Percentiles rank a stretch among this genome's conserved stretches.
Evolutionary conservation across 1,284 basidiomycete species (phyloP).

Genomic region (Microbotryomycetes sp.): DNA sequence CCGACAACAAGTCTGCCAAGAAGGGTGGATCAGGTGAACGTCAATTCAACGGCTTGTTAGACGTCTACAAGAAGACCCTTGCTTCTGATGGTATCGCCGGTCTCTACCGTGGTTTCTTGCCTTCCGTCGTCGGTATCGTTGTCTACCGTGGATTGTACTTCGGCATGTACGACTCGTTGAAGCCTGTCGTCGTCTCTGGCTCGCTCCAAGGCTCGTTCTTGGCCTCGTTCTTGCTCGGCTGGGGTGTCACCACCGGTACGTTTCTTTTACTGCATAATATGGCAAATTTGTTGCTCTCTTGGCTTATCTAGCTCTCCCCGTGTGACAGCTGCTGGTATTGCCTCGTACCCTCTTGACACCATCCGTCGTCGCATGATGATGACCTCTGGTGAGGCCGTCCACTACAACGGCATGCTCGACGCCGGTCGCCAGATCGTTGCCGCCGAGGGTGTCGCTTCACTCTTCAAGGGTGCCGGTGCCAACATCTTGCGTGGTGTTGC

Average conservation of each 20-base stretch:
- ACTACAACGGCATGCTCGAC: slow-evolving; percentile 79
- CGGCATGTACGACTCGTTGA: slow-evolving; percentile 65
- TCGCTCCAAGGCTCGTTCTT: slow-evolving; percentile 82
- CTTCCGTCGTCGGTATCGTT: slow-evolving; percentile 89
- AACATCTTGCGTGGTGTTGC: slow-evolving; percentile 71
- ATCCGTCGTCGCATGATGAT: slow-evolving; percentile 69
- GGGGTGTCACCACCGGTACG: slow-evolving; percentile 82
- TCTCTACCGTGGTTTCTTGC: slow-evolving; percentile 89
- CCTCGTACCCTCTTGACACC: slow-evolving; percentile 90
- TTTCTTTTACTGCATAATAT: slow-evolving; percentile 51
- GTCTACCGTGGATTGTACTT: slow-evolving; percentile 91
- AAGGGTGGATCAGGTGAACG: slow-evolving; percentile 62
- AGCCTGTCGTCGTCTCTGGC: slow-evolving; percentile 85
- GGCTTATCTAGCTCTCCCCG: slow-evolving; percentile 81
- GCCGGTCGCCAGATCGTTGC: slow-evolving; percentile 69
- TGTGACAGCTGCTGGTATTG: slow-evolving; percentile 91
- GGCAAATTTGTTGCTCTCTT: slow-evolving; percentile 44
- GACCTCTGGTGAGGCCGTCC: slow-evolving; percentile 60
- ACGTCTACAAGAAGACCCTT: slow-evolving; percentile 90
- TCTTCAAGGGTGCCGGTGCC: slow-evolving; percentile 67
- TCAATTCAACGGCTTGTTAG: slow-evolving; percentile 91
- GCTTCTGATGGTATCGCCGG: slow-evolving; percentile 48
- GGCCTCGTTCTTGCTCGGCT: slow-evolving; percentile 63
- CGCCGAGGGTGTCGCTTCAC: slow-evolving; percentile 73
- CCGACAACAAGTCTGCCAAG: slow-evolving; percentile 84